Conservation (phyloP, 352 stramenopile species). For the Thalassiosira oceanica region DNA sequence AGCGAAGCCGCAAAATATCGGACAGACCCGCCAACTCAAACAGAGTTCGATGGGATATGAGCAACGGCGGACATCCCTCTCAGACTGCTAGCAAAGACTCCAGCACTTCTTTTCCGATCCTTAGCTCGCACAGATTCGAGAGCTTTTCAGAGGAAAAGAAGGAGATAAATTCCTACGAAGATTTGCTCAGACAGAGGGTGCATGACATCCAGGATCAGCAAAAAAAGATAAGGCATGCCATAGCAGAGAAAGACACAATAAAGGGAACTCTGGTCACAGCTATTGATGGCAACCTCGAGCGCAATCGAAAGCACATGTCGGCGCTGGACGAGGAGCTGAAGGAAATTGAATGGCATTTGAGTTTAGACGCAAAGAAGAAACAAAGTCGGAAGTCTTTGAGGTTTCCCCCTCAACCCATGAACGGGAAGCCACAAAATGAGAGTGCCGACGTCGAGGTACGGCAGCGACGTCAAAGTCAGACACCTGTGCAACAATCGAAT, state of each 20-base stretch:
- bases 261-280: slow-evolving; percentile 37
- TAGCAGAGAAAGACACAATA: slow-evolving; percentile 41
- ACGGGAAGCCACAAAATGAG: not conserved
- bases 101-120: slow-evolving; percentile 39
- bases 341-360: slow-evolving; percentile 35
- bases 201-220: slow-evolving; percentile 25
- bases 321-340: slow-evolving; percentile 27
- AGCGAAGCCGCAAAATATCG: not conserved
- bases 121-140: slow-evolving; percentile 40
- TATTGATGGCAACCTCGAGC: slow-evolving; percentile 42
- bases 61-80: not conserved
- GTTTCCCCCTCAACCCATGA: no score
- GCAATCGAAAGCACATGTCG: slow-evolving; percentile 15
- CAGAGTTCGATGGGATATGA: not conserved
- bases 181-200: slow-evolving; percentile 22
- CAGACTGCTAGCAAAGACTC: slow-evolving; percentile 22
- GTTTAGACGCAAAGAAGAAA: slow-evolving; percentile 9
- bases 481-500: no score
- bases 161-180: not conserved
- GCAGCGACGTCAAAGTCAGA: slow-evolving; percentile 3
- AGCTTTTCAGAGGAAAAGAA: slow-evolving; percentile 1
- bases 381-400: no score
- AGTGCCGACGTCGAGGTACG: not conserved
- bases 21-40: not conserved
- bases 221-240: slow-evolving; percentile 12